Conservation (phyloP, 2,329 filamentous ascomycete genomes). For the Penicillium sp. region DNA sequence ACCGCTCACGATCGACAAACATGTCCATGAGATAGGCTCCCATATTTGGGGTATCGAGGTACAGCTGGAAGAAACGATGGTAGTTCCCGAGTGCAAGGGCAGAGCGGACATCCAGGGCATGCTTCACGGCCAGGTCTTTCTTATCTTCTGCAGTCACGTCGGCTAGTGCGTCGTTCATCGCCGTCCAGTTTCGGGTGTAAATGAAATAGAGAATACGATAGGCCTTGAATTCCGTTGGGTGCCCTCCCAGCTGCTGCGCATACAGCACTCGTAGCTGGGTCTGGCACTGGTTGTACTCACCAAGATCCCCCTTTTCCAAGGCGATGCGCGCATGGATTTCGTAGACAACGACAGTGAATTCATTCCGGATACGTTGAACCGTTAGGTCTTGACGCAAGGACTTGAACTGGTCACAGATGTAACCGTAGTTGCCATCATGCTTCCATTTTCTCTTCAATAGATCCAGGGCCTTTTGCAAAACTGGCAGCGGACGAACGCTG, state of each 20-base stretch:
- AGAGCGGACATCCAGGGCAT: constrained; percentile 87
- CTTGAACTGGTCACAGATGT: constrained; percentile 99
- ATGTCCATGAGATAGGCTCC: constrained; percentile 98
- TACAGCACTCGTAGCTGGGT: constrained; percentile 94
- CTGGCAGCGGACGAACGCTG: constrained; percentile 76
- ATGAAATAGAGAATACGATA: constrained; percentile 99
- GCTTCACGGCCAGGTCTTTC: constrained; percentile 76
- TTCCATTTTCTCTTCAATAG: constrained; percentile 93
- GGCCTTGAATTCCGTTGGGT: constrained; percentile 93
- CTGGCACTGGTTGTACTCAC: constrained; percentile 99
- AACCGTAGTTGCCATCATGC: constrained; percentile 88
- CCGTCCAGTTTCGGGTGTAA: constrained; percentile 95
- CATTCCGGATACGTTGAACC: constrained; percentile 93
- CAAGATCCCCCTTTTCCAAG: constrained; percentile 95
- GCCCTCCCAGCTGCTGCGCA: constrained; percentile 79
- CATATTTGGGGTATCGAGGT: constrained; percentile 93
- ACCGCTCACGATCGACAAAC: constrained; percentile 91
- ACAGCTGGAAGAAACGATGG: constrained; percentile 96
- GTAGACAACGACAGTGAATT: constrained; percentile 94
- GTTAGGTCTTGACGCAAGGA: constrained; percentile 97
- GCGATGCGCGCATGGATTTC: constrained; percentile 97
- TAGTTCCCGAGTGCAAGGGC: constrained; percentile 92
- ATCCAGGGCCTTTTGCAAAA: constrained; percentile 82
- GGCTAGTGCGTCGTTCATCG: constrained; percentile 96
- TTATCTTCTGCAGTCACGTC: constrained; percentile 99